Evolutionary conservation across 768 basidiomycete species (phyloP).

Genomic region (Gloeopeniophorella convolvens): DNA sequence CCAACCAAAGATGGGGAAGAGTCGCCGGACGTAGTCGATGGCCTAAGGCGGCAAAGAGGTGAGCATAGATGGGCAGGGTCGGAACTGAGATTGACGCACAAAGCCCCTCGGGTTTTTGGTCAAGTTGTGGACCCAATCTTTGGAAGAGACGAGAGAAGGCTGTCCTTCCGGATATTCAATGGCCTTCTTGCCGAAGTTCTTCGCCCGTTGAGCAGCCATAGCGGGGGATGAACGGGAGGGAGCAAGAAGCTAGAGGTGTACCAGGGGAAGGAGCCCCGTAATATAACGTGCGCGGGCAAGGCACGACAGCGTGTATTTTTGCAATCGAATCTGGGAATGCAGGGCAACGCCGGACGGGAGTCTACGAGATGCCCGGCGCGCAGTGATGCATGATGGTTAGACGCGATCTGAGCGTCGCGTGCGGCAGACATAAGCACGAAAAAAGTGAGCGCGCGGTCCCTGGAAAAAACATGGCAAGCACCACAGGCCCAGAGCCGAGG

Average conservation of each 20-base stretch:
- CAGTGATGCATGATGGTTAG: too few species aligned
- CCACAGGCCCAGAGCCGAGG: too few species aligned
- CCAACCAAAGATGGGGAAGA: slow-evolving; percentile 88
- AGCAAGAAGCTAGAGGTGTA: background rate
- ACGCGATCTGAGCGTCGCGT: too few species aligned
- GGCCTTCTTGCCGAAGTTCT: slow-evolving; percentile 47
- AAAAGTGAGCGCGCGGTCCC: too few species aligned
- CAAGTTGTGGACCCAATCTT: slow-evolving; percentile 43
- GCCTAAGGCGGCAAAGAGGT: slow-evolving; percentile 34
- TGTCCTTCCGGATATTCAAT: slow-evolving; percentile 55
- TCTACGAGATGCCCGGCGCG: too few species aligned
- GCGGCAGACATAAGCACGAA: too few species aligned
- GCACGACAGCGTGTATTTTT: background rate
- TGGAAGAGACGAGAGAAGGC: slow-evolving; percentile 53
- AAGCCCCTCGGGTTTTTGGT: slow-evolving; percentile 40
- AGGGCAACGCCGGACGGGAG: too few species aligned
- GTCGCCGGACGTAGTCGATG: slow-evolving; percentile 52
- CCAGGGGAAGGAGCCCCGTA: background rate
- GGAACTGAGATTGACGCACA: slow-evolving; percentile 33
- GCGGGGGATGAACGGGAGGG: slow-evolving; percentile 7
- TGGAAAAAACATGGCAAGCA: too few species aligned
- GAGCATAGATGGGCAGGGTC: background rate
- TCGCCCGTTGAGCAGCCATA: slow-evolving; percentile 36
- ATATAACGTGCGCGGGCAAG: slow-evolving; percentile 4
- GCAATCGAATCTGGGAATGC: too few species aligned